Conservation (phyloP, 495 filamentous ascomycete species). For the Pseudoneurospora amorphoporcata region DNA sequence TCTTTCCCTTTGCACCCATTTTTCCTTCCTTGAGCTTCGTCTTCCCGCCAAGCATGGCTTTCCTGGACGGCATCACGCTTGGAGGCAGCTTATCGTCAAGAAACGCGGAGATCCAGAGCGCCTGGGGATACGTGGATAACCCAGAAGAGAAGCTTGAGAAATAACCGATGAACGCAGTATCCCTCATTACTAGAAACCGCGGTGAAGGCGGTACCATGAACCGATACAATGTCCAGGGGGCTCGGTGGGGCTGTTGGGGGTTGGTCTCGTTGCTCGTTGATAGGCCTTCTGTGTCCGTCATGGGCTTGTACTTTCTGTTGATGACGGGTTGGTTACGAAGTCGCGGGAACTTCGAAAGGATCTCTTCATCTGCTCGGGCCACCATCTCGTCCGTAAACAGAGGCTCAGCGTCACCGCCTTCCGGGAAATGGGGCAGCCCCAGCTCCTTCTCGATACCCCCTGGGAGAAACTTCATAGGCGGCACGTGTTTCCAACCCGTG, state of each 20-base stretch:
- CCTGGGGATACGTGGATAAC: slow-evolving; percentile 54
- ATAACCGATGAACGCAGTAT: slow-evolving; percentile 58
- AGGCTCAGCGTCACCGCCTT: slow-evolving; percentile 8
- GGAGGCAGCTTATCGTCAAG: slow-evolving; percentile 30
- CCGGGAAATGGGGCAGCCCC: slow-evolving; percentile 30
- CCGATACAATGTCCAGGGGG: slow-evolving; percentile 45
- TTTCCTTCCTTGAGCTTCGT: neutral
- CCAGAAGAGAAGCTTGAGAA: slow-evolving; percentile 54
- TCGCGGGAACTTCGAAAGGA: slow-evolving; percentile 55
- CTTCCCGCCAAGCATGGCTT: neutral
- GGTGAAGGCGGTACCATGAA: slow-evolving; percentile 59
- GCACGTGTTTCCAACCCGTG: slow-evolving; percentile 57
- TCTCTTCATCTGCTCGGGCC: slow-evolving; percentile 50
- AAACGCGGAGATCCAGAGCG: slow-evolving; percentile 62
- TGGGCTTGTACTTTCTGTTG: slow-evolving; percentile 34
- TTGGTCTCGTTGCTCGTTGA: slow-evolving; percentile 22
- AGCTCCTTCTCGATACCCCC: slow-evolving; percentile 39
- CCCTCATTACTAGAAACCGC: slow-evolving; percentile 39
- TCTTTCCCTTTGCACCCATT: slow-evolving; percentile 4
- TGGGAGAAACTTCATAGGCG: slow-evolving; percentile 54
- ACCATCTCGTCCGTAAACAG: slow-evolving; percentile 22
- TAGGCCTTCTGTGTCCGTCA: slow-evolving; percentile 28
- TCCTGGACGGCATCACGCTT: slow-evolving; percentile 6
- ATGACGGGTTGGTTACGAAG: slow-evolving; percentile 37
- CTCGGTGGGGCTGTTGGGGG: slow-evolving; percentile 26